These are phyloP conservation scores for Chalciporus chontae DNA, from an alignment of 768 basidiomycete species.

Conservation along the genomic window DNA sequence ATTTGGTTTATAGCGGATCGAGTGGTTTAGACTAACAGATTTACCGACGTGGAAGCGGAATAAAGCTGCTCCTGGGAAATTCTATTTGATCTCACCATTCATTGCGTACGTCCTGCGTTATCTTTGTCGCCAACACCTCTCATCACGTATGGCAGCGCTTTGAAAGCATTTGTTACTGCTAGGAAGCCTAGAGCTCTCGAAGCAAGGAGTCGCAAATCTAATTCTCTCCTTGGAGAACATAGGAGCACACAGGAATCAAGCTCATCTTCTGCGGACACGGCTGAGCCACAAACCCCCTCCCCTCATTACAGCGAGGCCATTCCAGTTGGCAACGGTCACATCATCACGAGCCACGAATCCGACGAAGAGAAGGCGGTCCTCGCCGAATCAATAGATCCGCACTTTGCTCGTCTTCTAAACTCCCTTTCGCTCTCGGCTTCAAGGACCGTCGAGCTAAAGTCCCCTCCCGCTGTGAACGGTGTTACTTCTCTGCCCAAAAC, in stretches of 20 bases:
- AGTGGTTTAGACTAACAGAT: conserved; percentile 90
- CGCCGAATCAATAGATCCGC: conserved; percentile 52
- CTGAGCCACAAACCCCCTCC: conserved; percentile 63
- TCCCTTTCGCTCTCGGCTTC: conserved; percentile 57
- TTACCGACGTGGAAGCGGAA: conserved; percentile 91
- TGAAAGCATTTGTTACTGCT: conserved; percentile 68
- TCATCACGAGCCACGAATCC: conserved; percentile 28
- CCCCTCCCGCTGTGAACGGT: conserved; percentile 3
- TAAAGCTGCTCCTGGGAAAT: conserved; percentile 68
- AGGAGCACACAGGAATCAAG: conserved; percentile 55
- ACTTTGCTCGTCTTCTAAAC: conserved; percentile 65
- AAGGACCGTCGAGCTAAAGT: conserved; percentile 24
- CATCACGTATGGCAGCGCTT: conserved; percentile 13
- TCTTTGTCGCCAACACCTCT: background rate
- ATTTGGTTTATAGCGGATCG: conserved; percentile 70
- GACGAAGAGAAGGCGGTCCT: conserved; percentile 28
- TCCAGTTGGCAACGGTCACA: conserved; percentile 16
- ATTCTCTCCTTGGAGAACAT: conserved; percentile 26
- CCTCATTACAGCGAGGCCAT: conserved; percentile 48
- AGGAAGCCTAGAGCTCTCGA: conserved; percentile 50
- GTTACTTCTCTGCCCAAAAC: conserved; percentile 10
- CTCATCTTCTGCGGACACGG: conserved; percentile 60
- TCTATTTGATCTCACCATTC: conserved; percentile 94
- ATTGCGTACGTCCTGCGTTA: conserved; percentile 57
- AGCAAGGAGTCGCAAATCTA: conserved; percentile 34